These are phyloP conservation scores for Trichosanthes cucumerina DNA, from an alignment of 306 rosid genomes.

Conservation along the genomic window DNA sequence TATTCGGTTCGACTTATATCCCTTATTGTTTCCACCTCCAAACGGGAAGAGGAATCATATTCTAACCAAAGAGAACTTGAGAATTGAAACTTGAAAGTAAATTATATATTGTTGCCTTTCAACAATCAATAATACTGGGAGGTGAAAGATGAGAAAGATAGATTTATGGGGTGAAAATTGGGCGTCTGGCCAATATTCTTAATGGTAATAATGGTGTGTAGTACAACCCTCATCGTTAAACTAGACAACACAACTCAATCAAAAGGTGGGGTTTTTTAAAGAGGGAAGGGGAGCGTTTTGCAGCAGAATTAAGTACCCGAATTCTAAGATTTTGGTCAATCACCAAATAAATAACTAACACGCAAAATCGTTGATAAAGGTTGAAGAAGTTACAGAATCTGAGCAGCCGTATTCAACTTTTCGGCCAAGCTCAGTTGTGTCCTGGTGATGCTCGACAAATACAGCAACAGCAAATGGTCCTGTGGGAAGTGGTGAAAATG, in stretches of 20 bases:
- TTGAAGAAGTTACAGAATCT: slow-evolving; percentile 44
- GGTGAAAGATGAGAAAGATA: slow-evolving; percentile 3
- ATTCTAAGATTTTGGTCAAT: slow-evolving; percentile 3
- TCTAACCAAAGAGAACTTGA: too few species aligned
- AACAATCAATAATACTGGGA: too few species aligned
- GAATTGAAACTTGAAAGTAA: too few species aligned
- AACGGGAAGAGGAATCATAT: too few species aligned
- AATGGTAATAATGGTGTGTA: slow-evolving; percentile 1
- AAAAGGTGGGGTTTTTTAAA: not conserved
- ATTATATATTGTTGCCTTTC: too few species aligned
- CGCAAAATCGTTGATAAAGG: not conserved
- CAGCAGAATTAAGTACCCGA: not conserved
- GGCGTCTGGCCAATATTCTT: slow-evolving; percentile 2
- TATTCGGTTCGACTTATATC: too few species aligned
- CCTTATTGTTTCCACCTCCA: too few species aligned
- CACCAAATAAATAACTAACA: slow-evolving; percentile 4
- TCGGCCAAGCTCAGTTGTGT: slow-evolving; percentile 81
- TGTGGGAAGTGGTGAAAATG: slow-evolving; percentile 6
- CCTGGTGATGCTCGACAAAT: slow-evolving; percentile 83
- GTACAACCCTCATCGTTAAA: not conserved
- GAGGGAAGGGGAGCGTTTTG: not conserved
- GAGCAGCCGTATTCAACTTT: slow-evolving; percentile 92
- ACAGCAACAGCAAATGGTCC: slow-evolving; percentile 80
- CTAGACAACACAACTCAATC: slow-evolving; percentile 1
- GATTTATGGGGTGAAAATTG: not conserved